A percentile compares a stretch with the other conserved stretches of the same genome.
Conservation (phyloP, 129 eudicot species). For the Tagetes patula region DNA sequence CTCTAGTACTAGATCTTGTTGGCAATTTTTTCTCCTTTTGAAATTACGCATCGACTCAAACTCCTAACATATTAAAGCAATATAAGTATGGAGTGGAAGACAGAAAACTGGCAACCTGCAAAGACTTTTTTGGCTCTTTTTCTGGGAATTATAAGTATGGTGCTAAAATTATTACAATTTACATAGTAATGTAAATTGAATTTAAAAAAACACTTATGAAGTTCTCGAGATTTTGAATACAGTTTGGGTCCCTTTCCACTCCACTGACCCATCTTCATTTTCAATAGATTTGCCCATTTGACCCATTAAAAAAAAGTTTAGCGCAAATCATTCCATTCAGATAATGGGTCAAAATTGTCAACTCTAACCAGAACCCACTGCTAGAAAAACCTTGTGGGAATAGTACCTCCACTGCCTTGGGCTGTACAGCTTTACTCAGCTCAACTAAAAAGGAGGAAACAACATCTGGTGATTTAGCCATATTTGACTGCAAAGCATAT, state of each 20-base stretch:
- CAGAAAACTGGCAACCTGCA: conserved; percentile 8
- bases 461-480: conserved; percentile 88
- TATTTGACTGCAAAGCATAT: conserved; percentile 68
- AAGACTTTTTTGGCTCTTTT: not conserved
- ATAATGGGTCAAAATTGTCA: not conserved
- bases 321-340: not conserved
- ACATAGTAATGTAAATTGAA: not conserved
- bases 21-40: conserved; percentile 56
- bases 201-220: not conserved
- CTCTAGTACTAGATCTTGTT: conserved; percentile 54
- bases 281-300: not conserved
- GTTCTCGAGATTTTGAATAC: conserved; percentile 1
- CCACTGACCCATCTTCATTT: not conserved
- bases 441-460: conserved; percentile 68
- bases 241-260: not conserved
- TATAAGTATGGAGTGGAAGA: conserved; percentile 5
- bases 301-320: not conserved
- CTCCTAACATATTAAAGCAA: conserved; percentile 49
- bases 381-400: conserved; percentile 2
- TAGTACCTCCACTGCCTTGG: conserved; percentile 86
- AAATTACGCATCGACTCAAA: conserved; percentile 56
- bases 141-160: not conserved
- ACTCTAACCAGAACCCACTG: conserved; percentile 6
- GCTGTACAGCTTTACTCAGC: conserved; percentile 69
- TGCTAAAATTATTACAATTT: not conserved